Percentiles rank a stretch among this genome's conserved stretches.
Conservation (phyloP, 371 early-diverging fungal species). For the Chytridium lagenaria region DNA sequence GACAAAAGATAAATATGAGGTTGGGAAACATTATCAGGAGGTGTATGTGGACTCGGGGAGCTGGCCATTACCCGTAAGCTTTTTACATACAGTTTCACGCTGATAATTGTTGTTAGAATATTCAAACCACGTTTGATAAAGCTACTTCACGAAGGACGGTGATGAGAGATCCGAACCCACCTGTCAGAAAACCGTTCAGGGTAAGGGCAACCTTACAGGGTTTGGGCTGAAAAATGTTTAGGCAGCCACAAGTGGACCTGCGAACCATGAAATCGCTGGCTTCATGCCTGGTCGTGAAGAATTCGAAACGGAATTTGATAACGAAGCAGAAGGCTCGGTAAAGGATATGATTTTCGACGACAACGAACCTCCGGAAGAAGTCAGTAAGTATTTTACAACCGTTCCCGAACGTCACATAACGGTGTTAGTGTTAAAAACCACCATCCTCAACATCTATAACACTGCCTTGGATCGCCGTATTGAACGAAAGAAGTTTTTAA, state of each 20-base stretch:
- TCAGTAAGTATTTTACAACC: constrained; percentile 51
- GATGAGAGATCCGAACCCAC: constrained; percentile 34
- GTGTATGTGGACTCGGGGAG: constrained; percentile 76
- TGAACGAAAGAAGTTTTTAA: constrained; percentile 85
- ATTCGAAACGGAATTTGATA: constrained; percentile 96
- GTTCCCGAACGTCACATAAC: neutral
- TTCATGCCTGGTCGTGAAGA: constrained; percentile 98
- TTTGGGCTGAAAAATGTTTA: constrained; percentile 30
- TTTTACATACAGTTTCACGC: too few species aligned
- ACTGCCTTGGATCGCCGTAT: constrained; percentile 81
- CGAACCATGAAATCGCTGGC: constrained; percentile 93
- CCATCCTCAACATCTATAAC: constrained; percentile 94
- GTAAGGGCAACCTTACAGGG: constrained; percentile 15
- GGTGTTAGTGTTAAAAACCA: constrained; percentile 79
- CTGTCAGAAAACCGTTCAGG: constrained; percentile 28
- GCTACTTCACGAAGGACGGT: constrained; percentile 31
- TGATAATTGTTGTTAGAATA: constrained; percentile 58
- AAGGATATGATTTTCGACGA: constrained; percentile 93
- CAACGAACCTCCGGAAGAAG: constrained; percentile 85
- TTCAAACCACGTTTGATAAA: constrained; percentile 60
- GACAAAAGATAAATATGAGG: constrained; percentile 85
- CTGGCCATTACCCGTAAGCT: constrained; percentile 80
- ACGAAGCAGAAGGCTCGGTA: constrained; percentile 93
- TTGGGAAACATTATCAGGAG: constrained; percentile 89
- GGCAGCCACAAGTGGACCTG: constrained; percentile 83